Percentiles rank a stretch among this genome's conserved stretches.
These are phyloP conservation scores for Comarum palustre DNA, from an alignment of 306 rosid genomes.

Conservation along the genomic window DNA sequence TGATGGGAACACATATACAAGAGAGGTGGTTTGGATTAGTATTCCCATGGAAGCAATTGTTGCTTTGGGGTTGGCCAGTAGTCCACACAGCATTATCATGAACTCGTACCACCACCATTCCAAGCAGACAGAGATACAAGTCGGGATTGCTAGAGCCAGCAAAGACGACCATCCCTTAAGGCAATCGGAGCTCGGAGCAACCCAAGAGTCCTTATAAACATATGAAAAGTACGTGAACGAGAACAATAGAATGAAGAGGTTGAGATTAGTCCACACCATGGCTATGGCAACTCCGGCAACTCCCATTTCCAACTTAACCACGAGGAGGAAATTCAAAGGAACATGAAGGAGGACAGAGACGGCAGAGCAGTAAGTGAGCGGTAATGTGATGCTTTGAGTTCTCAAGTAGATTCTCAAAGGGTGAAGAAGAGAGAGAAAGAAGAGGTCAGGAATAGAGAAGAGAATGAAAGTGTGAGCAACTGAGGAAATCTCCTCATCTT, in stretches of 20 bases:
- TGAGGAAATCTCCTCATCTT: conserved; percentile 67
- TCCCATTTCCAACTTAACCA: conserved; percentile 63
- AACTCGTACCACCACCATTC: conserved; percentile 99
- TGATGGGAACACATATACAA: conserved; percentile 84
- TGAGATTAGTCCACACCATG: conserved; percentile 70
- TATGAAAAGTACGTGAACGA: conserved; percentile 65
- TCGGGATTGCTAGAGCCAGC: conserved; percentile 67
- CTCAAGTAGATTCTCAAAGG: conserved; percentile 79
- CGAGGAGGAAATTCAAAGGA: conserved; percentile 76
- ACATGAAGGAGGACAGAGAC: conserved; percentile 69
- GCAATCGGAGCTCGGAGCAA: conserved; percentile 64
- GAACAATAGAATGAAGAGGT: conserved; percentile 55
- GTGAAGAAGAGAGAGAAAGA: conserved; percentile 83
- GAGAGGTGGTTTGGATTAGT: conserved; percentile 75
- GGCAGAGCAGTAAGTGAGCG: conserved; percentile 74
- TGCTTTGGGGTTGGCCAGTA: conserved; percentile 67
- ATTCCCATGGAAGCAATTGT: conserved; percentile 93
- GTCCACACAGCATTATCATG: conserved; percentile 84
- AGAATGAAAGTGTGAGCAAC: conserved; percentile 71
- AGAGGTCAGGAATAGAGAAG: conserved; percentile 80
- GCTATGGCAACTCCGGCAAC: conserved; percentile 82
- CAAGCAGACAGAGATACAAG: conserved; percentile 86
- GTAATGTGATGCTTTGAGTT: conserved; percentile 73
- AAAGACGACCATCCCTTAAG: conserved; percentile 69
- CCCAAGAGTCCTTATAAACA: conserved; percentile 85